phyloP scores from a whole-genome alignment of 2,329 filamentous ascomycete genomes.

The Macrophomina tecta region DNA sequence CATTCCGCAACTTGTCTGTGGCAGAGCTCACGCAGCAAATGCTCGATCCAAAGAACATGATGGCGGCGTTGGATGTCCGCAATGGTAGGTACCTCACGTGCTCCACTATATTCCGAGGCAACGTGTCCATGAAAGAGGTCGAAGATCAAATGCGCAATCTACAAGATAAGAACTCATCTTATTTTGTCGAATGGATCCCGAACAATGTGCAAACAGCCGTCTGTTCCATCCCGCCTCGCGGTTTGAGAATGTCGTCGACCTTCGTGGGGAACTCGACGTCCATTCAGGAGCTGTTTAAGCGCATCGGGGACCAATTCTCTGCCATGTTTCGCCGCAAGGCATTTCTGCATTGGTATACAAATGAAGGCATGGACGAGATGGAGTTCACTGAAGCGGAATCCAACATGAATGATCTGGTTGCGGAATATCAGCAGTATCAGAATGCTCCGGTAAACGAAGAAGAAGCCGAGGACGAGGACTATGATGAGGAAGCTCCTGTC shows the following conservation, averaged over 20 bases:
- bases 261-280: constrained; percentile 99
- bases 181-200: constrained; percentile 99
- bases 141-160: constrained; percentile 99
- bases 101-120: constrained; percentile 99
- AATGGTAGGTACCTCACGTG: constrained; percentile 99
- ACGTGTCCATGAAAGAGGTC: constrained; percentile 99
- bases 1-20: constrained; percentile 96
- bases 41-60: constrained; percentile 99
- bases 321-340: constrained; percentile 99
- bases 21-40: constrained; percentile 99
- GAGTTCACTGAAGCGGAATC: constrained; percentile 99
- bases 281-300: constrained; percentile 99
- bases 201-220: constrained; percentile 99
- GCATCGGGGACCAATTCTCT: constrained; percentile 98
- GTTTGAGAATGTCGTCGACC: constrained; percentile 98
- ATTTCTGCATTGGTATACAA: constrained; percentile 99
- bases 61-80: constrained; percentile 99
- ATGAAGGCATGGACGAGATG: constrained; percentile 99
- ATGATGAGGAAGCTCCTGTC: constrained; percentile 77
- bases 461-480: constrained; percentile 75
- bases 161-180: constrained; percentile 99
- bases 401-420: constrained; percentile 99
- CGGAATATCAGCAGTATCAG: constrained; percentile 99
- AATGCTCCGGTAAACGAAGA: constrained; percentile 97
- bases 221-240: constrained; percentile 96